Conservation (phyloP, 2,329 filamentous ascomycete species). For the Delphinella strobiligena region DNA sequence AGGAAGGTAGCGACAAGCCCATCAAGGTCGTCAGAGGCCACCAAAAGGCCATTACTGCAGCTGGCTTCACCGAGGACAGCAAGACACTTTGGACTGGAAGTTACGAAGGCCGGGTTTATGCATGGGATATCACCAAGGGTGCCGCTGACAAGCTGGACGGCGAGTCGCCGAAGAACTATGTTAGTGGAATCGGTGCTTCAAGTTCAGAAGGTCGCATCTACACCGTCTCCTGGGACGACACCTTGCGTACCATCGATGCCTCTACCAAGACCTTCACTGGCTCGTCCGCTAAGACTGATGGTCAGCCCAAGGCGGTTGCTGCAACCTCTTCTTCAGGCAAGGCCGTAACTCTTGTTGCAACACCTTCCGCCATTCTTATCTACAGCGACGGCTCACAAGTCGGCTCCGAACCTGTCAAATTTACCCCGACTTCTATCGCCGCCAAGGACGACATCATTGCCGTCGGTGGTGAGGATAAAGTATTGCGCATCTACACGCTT, state of each 20-base stretch:
- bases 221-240: constrained; percentile 91
- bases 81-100: constrained; percentile 77
- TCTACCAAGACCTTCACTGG: constrained; percentile 65
- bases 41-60: constrained; percentile 77
- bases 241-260: constrained; percentile 65
- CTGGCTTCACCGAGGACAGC: constrained; percentile 44
- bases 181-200: constrained; percentile 58
- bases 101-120: constrained; percentile 77
- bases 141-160: constrained; percentile 62
- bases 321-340: constrained; percentile 45
- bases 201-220: constrained; percentile 46
- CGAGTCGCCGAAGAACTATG: constrained; percentile 72
- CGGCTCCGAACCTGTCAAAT: constrained; percentile 40
- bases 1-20: constrained; percentile 59
- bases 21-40: constrained; percentile 70
- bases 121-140: constrained; percentile 68
- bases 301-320: constrained; percentile 68
- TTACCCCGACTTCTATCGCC: constrained; percentile 55
- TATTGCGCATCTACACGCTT: constrained; percentile 61
- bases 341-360: constrained; percentile 38
- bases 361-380: constrained; percentile 45
- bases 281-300: constrained; percentile 52
- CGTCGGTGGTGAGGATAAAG: constrained; percentile 63
- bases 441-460: constrained; percentile 57
- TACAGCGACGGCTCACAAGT: constrained; percentile 42